Evolutionary conservation across 768 basidiomycete species (phyloP).

Genomic region (Lyophyllum shimeji): DNA sequence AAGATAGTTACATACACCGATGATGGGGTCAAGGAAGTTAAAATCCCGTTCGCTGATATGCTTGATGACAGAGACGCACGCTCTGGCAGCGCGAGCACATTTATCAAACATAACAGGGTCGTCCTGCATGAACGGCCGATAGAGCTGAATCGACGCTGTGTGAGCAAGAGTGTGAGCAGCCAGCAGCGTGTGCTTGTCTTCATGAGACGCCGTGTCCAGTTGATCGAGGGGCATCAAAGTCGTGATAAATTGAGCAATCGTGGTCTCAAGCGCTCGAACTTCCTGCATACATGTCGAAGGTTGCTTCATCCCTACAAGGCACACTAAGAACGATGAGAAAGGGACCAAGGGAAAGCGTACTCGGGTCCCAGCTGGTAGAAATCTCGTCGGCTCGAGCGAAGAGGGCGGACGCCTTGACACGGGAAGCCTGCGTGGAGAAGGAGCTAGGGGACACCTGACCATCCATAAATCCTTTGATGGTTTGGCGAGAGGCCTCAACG

Average conservation of each 20-base stretch:
- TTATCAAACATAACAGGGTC: conserved; percentile 65
- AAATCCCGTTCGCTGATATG: conserved; percentile 65
- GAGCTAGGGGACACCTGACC: conserved; percentile 54
- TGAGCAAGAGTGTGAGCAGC: conserved; percentile 66
- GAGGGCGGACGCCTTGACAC: conserved; percentile 75
- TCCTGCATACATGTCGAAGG: conserved; percentile 54
- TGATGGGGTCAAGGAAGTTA: conserved; percentile 73
- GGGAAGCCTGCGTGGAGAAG: conserved; percentile 63
- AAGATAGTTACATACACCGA: conserved; percentile 52
- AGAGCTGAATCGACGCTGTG: conserved; percentile 63
- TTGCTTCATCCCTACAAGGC: conserved; percentile 38
- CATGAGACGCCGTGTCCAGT: conserved; percentile 50
- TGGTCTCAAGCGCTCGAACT: conserved; percentile 60
- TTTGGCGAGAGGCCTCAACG: conserved; percentile 51
- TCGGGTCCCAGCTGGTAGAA: conserved; percentile 58
- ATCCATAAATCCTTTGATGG: conserved; percentile 61
- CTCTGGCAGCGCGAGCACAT: conserved; percentile 61
- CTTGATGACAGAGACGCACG: conserved; percentile 59
- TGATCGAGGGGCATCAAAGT: conserved; percentile 67
- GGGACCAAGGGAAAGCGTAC: conserved; percentile 32
- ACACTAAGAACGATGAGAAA: conserved; percentile 4
- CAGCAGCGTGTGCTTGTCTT: conserved; percentile 61
- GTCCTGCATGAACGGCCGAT: conserved; percentile 59
- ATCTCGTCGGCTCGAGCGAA: conserved; percentile 67
- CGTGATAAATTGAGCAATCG: conserved; percentile 61